Base-by-base conservation (phyloP, 2,329 filamentous ascomycete genomes). In the Fusarium sp. region DNA sequence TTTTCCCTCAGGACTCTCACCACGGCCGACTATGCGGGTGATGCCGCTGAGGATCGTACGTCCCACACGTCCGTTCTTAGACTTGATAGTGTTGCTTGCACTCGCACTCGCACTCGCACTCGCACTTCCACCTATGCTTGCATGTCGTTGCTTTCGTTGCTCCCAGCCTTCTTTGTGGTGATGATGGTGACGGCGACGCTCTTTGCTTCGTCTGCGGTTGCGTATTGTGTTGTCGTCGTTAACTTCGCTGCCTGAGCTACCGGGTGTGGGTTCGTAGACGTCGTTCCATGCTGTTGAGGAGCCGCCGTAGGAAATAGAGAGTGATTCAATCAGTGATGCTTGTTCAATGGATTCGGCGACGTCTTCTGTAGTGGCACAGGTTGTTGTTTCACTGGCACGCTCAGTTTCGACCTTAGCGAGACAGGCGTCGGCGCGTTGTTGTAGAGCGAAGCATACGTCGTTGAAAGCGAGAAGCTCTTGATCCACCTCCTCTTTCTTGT, bases 391-490 rank as follows among this genome's bases (percentile, higher is more conserved):
- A 19, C 79, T 80, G 25, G 79, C 80, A 8, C 86, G 86, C 12
- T 84, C 77, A 6, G 80, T 78, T 62, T 89, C 86, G 9, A 89
- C 82, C 58, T 84, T 85, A 19, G 84, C 83, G 46, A 88, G 83
- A 70, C 88, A 90, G 6, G 84, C 82, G 46, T 88, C 84, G 3
- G 88, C 84, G 11, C 87, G 86, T 60, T 80, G 81, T 65, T 90
- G 87, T 7, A 91, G 81, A 6, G 79, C 79, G 44, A 84, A 70
- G 72, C 88, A 90, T n/a, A 86, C 75, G 3, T 81, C 81, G 73
- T 89, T 86, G 73, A 91, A 91, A 25, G 85, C 79, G 37, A 86
- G 81, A 4, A 91, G 81, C 43, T 90, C 88, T 40, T 87, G 86
- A n/a, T 88, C 83, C 6, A 78, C 76, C 5, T 80, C 68, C 10